Evolutionary conservation across 331 rosid species (phyloP).

Genomic region (Prunus yedoensis): DNA sequence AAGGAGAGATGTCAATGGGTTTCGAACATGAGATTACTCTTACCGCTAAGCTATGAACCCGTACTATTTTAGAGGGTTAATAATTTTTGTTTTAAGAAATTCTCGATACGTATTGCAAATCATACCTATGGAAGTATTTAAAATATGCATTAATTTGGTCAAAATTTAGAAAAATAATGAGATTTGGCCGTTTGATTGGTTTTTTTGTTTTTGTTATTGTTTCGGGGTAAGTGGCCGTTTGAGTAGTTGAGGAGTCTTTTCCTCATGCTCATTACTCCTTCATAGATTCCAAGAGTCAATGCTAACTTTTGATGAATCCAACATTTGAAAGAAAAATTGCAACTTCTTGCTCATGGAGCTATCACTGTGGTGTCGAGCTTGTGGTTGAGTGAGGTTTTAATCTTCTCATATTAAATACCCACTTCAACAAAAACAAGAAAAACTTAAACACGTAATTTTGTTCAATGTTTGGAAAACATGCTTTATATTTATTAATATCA

Average conservation of each 20-base stretch:
- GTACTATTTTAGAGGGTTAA: too few species aligned
- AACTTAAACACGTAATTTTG: too few species aligned
- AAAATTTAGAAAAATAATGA: background rate
- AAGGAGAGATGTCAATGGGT: too few species aligned
- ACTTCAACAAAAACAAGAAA: too few species aligned
- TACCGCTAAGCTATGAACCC: too few species aligned
- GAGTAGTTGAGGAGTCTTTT: conserved; percentile 32
- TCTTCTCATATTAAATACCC: background rate
- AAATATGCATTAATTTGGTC: background rate
- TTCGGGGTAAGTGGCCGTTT: conserved; percentile 17
- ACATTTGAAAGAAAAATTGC: background rate
- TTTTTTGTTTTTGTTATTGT: background rate
- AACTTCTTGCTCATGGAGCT: background rate
- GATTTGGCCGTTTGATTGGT: conserved; percentile 29
- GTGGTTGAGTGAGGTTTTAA: background rate
- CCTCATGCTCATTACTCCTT: conserved; percentile 26
- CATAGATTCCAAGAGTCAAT: conserved; percentile 42
- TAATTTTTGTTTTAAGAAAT: too few species aligned
- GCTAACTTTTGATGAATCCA: background rate
- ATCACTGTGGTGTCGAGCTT: background rate
- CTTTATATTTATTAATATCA: too few species aligned
- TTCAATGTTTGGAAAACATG: background rate
- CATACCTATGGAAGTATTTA: too few species aligned
- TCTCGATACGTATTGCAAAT: too few species aligned
- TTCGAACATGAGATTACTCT: too few species aligned